Evolutionary conservation across 148 eudicot species (phyloP).

Genomic region (Persicaria maculosa): DNA sequence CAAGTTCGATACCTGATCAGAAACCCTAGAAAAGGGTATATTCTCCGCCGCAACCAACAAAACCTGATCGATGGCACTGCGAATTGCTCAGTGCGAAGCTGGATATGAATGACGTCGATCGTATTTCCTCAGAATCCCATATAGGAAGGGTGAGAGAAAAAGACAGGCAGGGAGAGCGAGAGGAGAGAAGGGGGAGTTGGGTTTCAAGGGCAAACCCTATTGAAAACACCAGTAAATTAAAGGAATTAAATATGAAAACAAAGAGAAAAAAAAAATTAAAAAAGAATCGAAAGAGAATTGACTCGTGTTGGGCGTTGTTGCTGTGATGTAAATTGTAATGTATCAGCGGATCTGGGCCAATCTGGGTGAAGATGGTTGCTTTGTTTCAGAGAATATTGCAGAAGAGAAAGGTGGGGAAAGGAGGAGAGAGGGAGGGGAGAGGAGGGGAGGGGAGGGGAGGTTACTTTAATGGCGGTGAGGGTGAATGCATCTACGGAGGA

Average conservation of each 20-base stretch:
- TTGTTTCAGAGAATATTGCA: not conserved
- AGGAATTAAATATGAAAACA: not conserved
- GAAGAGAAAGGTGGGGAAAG: not conserved
- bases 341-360: not conserved
- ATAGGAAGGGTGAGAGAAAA: not conserved
- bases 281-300: not conserved
- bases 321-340: not conserved
- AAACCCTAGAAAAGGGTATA: slow-evolving; percentile 2
- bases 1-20: not conserved
- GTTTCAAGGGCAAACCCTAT: not conserved
- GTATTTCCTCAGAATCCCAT: not conserved
- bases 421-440: not conserved
- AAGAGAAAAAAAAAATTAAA: not conserved
- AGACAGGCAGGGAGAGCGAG: not conserved
- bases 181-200: not conserved
- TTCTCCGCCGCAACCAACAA: not conserved
- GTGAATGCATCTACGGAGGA: slow-evolving; percentile 16
- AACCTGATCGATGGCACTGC: not conserved
- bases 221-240: not conserved
- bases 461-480: slow-evolving; percentile 29
- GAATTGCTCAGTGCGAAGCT: not conserved
- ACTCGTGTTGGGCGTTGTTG: not conserved
- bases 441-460: not conserved
- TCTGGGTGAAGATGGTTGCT: not conserved
- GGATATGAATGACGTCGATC: not conserved